Base-by-base conservation (phyloP, 1,284 basidiomycete species). In the Boletus semigastroideus region DNA sequence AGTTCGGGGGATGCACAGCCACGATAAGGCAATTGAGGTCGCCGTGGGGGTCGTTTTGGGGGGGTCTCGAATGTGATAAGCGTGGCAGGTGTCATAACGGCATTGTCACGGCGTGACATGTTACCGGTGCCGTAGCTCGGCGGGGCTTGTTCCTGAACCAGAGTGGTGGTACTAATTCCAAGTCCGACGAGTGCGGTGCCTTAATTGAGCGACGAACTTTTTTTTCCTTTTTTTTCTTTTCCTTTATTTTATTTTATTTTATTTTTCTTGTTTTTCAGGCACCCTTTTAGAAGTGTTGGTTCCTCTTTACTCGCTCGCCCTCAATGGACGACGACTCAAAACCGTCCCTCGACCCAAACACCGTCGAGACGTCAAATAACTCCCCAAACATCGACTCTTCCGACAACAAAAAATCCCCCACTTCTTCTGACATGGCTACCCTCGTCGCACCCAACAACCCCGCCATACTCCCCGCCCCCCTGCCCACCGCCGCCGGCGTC, bases 261-360 rank as follows among this genome's bases (percentile, higher is more conserved):
- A 16, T 33, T 33, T 33, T 33, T 8, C 14, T 7, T 7, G 11
- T 3, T 62, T 62, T 68, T 64, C 65, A 67, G 65, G 65, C 65
- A 67, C 65, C 65, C 45, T 57, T 69, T 52, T 62, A 66, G 55
- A 68, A 62, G 52, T 64, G 53, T 54, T 56, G 44, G 60, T 69
- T 68, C 64, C 62, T 68, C 63, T 67, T 69, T 69, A 68, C 57
- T 58, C 52, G 51, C 51, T 54, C 60, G 49, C 63, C 38, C 65
- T 37, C 42, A 40, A 67, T 67, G 65, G 65, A 67, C 52, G 65
- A 67, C 52, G 65, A 69, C 67, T 67, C 65, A 67, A 66, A 69
- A 70, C 60, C 56, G 56, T 38, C 66, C 42, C 47, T 60, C 65
- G 67, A 66, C 59, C 42, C 40, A 53, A 47, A 56, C 53, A 34